These are phyloP conservation scores for Cutaneotrichosporon cutaneum DNA, from an alignment of 1,284 basidiomycete species.

Conservation along the genomic window DNA sequence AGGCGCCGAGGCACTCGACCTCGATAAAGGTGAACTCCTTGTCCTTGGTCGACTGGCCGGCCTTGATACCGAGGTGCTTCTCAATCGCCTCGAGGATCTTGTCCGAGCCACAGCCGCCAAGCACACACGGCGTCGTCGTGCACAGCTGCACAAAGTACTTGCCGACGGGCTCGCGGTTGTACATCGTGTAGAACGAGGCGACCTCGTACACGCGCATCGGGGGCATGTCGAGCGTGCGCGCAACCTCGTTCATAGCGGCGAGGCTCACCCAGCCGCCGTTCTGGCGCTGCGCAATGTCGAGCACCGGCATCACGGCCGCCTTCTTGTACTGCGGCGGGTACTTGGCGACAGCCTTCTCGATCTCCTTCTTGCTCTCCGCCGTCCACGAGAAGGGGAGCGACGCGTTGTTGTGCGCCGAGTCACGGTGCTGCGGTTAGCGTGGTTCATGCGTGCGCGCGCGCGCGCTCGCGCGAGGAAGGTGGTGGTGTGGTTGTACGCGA, in stretches of 20 bases:
- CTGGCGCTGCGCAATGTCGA: slow-evolving; percentile 95
- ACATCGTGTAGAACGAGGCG: slow-evolving; percentile 99
- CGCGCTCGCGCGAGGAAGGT: background rate
- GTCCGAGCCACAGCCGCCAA: slow-evolving; percentile 78
- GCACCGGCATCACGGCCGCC: slow-evolving; percentile 91
- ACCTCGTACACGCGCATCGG: slow-evolving; percentile 99
- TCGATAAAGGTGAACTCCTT: slow-evolving; percentile 97
- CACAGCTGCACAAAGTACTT: slow-evolving; percentile 96
- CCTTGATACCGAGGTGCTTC: slow-evolving; percentile 75
- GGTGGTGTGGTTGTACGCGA: background rate
- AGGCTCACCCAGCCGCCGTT: slow-evolving; percentile 99
- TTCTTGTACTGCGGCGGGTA: slow-evolving; percentile 99
- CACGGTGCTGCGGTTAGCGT: slow-evolving; percentile 68
- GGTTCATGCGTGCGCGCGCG: background rate
- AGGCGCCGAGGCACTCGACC: slow-evolving; percentile 97
- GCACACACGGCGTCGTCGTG: slow-evolving; percentile 98
- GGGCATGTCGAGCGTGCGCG: slow-evolving; percentile 86
- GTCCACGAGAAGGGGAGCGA: slow-evolving; percentile 90
- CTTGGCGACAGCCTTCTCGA: slow-evolving; percentile 82
- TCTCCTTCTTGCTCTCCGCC: slow-evolving; percentile 75
- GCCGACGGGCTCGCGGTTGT: slow-evolving; percentile 94
- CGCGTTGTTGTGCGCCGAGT: slow-evolving; percentile 89
- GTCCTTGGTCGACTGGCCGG: slow-evolving; percentile 89
- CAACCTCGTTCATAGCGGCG: slow-evolving; percentile 97
- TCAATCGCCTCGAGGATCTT: slow-evolving; percentile 85